Evolutionary conservation across 139 green algal genomes (phyloP).

Genomic region (Gonium pectorale): DNA sequence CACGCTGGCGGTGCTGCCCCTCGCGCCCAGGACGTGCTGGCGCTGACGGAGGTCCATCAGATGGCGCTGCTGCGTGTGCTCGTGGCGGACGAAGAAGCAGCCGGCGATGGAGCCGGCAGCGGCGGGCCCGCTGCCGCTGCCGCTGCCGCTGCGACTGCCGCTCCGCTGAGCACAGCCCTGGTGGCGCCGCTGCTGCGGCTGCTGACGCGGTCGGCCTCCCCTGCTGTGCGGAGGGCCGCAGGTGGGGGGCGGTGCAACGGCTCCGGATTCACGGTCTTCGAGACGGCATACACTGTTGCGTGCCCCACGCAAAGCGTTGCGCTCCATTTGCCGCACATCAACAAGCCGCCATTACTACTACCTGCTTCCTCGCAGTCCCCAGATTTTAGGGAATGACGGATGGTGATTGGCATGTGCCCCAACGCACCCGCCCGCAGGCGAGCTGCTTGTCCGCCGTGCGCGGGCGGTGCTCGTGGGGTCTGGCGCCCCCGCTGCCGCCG

Average conservation of each 20-base stretch:
- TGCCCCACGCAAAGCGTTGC: too few relatives aligned
- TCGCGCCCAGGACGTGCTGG: conserved; percentile 19
- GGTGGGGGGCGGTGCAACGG: too few relatives aligned
- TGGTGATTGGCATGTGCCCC: too few relatives aligned
- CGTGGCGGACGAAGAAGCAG: neutral
- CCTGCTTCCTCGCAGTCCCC: too few relatives aligned
- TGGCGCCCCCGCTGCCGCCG: too few relatives aligned
- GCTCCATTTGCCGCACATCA: too few relatives aligned
- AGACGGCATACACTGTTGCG: too few relatives aligned
- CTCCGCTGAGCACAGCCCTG: conserved; percentile 25
- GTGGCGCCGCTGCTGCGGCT: conserved; percentile 47
- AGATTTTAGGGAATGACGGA: too few relatives aligned
- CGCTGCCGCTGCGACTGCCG: neutral
- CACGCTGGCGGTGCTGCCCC: too few relatives aligned
- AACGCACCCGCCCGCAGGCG: neutral
- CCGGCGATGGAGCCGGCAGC: neutral
- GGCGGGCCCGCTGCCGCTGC: neutral
- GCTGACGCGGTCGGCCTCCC: neutral
- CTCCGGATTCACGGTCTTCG: too few relatives aligned
- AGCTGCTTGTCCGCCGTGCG: neutral
- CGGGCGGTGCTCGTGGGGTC: neutral
- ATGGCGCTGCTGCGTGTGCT: conserved; percentile 9
- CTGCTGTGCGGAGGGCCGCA: neutral
- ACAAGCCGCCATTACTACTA: too few relatives aligned
- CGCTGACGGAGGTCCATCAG: conserved; percentile 22